phyloP scores from a whole-genome alignment of 768 basidiomycete genomes.

The Postia placenta region DNA sequence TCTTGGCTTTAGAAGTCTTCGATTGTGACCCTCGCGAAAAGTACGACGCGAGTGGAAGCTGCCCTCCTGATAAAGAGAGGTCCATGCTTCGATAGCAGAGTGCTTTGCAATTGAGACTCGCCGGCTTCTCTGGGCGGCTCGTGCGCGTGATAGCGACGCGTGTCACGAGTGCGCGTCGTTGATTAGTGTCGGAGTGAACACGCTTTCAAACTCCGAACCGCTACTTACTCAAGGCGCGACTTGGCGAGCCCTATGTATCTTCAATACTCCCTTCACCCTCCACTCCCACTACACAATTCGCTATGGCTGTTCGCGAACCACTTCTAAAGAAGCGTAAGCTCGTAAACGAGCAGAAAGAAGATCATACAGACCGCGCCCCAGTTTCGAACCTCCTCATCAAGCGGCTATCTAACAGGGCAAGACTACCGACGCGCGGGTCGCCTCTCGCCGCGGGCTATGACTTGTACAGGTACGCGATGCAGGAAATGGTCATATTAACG shows the following conservation, averaged over 20 bases:
- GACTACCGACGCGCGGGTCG: slow-evolving; percentile 81
- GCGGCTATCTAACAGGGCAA: slow-evolving; percentile 75
- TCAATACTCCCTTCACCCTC: slow-evolving; percentile 11
- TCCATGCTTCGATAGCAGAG: background rate
- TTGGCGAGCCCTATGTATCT: slow-evolving; percentile 1
- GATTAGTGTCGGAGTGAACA: slow-evolving; percentile 32
- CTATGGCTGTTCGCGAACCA: slow-evolving; percentile 26
- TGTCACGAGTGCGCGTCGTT: background rate
- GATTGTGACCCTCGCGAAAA: background rate
- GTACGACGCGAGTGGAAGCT: slow-evolving; percentile 4
- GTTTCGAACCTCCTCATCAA: slow-evolving; percentile 69
- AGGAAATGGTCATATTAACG: background rate
- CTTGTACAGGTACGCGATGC: slow-evolving; percentile 69
- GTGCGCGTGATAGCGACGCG: background rate
- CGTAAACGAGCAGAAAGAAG: slow-evolving; percentile 21
- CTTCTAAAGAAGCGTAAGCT: slow-evolving; percentile 55
- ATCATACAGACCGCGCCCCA: slow-evolving; percentile 29
- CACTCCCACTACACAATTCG: slow-evolving; percentile 10
- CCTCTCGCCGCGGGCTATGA: slow-evolving; percentile 91
- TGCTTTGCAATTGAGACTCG: background rate
- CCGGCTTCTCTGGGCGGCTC: background rate
- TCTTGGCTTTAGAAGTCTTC: background rate
- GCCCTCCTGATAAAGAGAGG: slow-evolving; percentile 1
- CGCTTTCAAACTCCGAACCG: slow-evolving; percentile 29
- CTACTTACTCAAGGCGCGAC: slow-evolving; percentile 15